Percentiles rank a stretch among this genome's conserved stretches.
These are phyloP conservation scores for Arachnopeziza araneosa DNA, from an alignment of 2,329 filamentous ascomycete genomes.

Conservation along the genomic window DNA sequence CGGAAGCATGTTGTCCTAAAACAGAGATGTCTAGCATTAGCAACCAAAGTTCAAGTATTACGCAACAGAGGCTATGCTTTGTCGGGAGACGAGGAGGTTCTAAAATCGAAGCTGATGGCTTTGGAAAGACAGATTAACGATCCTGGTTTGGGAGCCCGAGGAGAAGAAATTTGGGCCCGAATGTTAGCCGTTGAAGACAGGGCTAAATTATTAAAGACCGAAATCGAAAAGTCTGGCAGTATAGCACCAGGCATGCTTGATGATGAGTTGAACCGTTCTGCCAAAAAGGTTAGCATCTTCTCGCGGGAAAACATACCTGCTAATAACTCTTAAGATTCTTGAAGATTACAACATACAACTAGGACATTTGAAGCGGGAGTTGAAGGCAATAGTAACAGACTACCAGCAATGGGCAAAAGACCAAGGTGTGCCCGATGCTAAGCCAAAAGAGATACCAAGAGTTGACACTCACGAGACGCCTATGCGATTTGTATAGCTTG, in stretches of 20 bases:
- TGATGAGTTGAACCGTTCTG: conserved; percentile 64
- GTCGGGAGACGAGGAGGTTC: conserved; percentile 71
- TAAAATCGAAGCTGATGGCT: conserved; percentile 64
- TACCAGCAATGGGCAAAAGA: conserved; percentile 47
- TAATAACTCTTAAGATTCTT: conserved; percentile 51
- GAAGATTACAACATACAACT: conserved; percentile 80
- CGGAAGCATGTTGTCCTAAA: conserved; percentile 68
- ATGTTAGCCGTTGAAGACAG: conserved; percentile 70
- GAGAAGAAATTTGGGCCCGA: conserved; percentile 82
- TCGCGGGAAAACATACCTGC: not conserved
- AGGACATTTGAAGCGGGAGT: conserved; percentile 63
- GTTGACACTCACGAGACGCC: not conserved
- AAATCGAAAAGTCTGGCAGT: conserved; percentile 63
- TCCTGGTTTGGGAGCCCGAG: conserved; percentile 66
- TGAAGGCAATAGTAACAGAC: conserved; percentile 47
- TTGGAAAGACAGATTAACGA: conserved; percentile 68
- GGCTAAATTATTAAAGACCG: conserved; percentile 64
- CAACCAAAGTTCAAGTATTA: conserved; percentile 74
- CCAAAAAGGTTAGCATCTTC: conserved; percentile 60
- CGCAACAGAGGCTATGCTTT: conserved; percentile 77
- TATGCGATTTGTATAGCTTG: not conserved
- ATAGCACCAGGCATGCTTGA: conserved; percentile 54
- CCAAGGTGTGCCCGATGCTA: conserved; percentile 12
- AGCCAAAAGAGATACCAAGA: not conserved
- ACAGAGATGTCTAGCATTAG: conserved; percentile 67